Percentiles rank a stretch among this genome's conserved stretches.
phyloP scores from a whole-genome alignment of 1,139 yeast species.

The Saccharomyces hybrid region DNA sequence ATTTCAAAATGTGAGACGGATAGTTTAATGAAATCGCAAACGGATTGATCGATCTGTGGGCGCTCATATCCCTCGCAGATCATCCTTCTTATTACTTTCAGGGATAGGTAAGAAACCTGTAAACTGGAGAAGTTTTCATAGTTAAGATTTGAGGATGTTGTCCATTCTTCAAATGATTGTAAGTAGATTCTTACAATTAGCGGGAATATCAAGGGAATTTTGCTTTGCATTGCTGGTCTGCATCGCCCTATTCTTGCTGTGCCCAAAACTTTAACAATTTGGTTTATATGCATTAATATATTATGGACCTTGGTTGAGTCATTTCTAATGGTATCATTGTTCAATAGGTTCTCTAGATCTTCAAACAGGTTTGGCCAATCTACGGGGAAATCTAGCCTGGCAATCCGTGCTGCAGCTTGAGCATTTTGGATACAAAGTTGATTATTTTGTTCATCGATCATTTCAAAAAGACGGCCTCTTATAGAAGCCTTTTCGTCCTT shows the following conservation, averaged over 20 bases:
- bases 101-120: constrained; percentile 69
- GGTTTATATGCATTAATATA: constrained; percentile 59
- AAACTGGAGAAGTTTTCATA: constrained; percentile 29
- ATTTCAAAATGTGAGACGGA: constrained; percentile 55
- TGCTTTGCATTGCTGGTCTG: constrained; percentile 67
- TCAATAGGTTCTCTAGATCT: constrained; percentile 46
- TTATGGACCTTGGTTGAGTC: constrained; percentile 54
- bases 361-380: constrained; percentile 82
- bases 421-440: constrained; percentile 79
- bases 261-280: constrained; percentile 64
- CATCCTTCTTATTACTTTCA: constrained; percentile 67
- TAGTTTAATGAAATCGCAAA: constrained; percentile 51
- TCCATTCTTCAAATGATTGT: constrained; percentile 58
- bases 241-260: constrained; percentile 78
- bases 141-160: constrained; percentile 31
- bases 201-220: constrained; percentile 56
- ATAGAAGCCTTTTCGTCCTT: constrained; percentile 66
- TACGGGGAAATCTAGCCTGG: constrained; percentile 75
- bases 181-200: constrained; percentile 53
- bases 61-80: constrained; percentile 71
- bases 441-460: constrained; percentile 61
- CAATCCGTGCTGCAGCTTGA: constrained; percentile 67
- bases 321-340: constrained; percentile 34
- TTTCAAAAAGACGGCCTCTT: constrained; percentile 48
- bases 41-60: constrained; percentile 49